Base-by-base conservation (phyloP, 139 green algal species). In the Klebsormidium nitens region DNA sequence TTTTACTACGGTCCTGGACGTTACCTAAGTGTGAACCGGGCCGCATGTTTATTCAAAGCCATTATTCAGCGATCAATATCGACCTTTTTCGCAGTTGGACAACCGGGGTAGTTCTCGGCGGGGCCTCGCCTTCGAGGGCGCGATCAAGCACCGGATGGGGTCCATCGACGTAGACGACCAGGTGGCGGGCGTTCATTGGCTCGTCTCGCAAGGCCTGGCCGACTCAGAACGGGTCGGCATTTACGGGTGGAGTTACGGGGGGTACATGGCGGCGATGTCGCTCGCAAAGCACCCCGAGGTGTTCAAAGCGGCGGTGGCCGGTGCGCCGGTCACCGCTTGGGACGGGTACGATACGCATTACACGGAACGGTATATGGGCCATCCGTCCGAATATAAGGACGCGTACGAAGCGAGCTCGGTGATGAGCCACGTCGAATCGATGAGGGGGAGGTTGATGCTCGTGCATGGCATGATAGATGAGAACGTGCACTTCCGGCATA, bases 271-370 rank as follows among this genome's bases (percentile, higher is more conserved):
- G 3, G 69, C 69, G 37, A 84, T 83, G 77, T 37, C 29, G 3
- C 57, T 84, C 11, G 52, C 57, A 32, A 52, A 37, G 11, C 44
- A 34, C 37, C 79, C 79, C 19, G 39, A 35, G 8, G n/a, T 81
- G 32, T 84, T 84, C 59, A 56, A 47, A 34, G 76, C 40, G 28
- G 79, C 77, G 19, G 63, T 85, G 14, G 71, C 79, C 3, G 79
- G 79, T 26, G 79, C 79, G 23, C 76, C 79, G 4, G 79, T 84
- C 3, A 83, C 79, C 4, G n/a, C 37, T 0, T 84, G 79, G 79
- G 76, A 84, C 19, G 67, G 69, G 23, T 84, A 84, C 44, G 79
- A 84, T 59, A 84, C 79, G 26, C 71, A 84, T 39, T 84, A 84
- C 76, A 84, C 79, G 4, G 79, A 84, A 50, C 69, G 75, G 4